Percentiles rank a stretch among this genome's conserved stretches.
Evolutionary conservation across 192 early-diverging fungal species (phyloP).

Genomic region (Coemansia sp.): DNA sequence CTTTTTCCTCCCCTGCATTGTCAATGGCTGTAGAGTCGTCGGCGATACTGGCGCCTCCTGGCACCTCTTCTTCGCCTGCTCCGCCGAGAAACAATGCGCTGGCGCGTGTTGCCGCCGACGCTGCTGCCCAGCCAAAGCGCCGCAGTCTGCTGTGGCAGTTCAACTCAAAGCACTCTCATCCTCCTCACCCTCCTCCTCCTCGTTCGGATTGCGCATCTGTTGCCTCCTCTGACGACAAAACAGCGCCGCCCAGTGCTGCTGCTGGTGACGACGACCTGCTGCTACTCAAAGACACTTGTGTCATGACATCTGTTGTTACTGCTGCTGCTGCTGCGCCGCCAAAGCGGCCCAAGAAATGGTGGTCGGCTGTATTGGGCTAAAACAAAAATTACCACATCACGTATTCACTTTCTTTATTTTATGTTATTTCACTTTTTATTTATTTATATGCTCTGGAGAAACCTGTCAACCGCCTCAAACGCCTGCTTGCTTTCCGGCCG

Average conservation of each 20-base stretch:
- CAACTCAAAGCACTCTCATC: conserved; percentile 13
- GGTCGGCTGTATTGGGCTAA: conserved; percentile 42
- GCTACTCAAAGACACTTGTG: background rate
- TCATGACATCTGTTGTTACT: background rate
- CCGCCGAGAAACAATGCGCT: conserved; percentile 10
- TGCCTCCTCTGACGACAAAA: conserved; percentile 2
- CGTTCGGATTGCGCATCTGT: conserved; percentile 4
- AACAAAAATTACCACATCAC: background rate
- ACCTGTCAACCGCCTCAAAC: conserved; percentile 11
- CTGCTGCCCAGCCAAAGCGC: conserved; percentile 21
- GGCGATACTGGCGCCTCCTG: too few relatives aligned
- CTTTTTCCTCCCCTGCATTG: too few relatives aligned
- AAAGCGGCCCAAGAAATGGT: conserved; percentile 36
- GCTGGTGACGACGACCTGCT: background rate
- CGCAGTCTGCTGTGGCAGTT: conserved; percentile 45
- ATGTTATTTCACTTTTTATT: background rate
- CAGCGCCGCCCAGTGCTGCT: too few relatives aligned
- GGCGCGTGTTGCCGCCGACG: conserved; percentile 8
- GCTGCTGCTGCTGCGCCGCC: background rate
- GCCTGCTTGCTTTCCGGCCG: conserved; percentile 20
- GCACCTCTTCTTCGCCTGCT: too few relatives aligned
- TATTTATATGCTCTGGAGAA: conserved; percentile 1
- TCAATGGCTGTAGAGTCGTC: background rate
- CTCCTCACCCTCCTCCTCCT: background rate
- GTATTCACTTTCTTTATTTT: background rate